phyloP scores from a whole-genome alignment of 192 early-diverging fungal species.

The Spizellomyces sp. region DNA sequence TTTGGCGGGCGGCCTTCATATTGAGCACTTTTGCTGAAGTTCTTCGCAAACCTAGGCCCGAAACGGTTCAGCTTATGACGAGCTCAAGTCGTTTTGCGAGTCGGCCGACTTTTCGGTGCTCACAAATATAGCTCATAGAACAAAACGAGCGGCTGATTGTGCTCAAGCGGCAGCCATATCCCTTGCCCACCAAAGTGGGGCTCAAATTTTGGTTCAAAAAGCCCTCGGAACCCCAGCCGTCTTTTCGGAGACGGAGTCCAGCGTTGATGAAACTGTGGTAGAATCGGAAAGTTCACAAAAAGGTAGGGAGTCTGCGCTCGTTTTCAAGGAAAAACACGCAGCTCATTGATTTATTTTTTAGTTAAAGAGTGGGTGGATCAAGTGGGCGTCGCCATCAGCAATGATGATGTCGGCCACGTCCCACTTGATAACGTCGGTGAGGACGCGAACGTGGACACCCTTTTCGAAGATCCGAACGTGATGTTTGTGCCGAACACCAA shows the following conservation, averaged over 20 bases:
- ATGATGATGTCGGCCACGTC: slow-evolving; percentile 1
- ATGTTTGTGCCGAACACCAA: slow-evolving; percentile 4
- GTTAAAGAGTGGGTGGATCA: slow-evolving; percentile 2
- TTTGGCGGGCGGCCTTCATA: not conserved
- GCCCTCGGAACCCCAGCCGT: not conserved
- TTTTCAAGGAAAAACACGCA: slow-evolving; percentile 6
- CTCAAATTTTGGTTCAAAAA: slow-evolving; percentile 2
- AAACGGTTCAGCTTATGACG: slow-evolving; percentile 1
- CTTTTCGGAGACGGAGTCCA: slow-evolving; percentile 1
- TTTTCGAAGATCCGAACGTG: slow-evolving; percentile 1
- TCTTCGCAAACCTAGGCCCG: not conserved
- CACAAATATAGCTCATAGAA: not conserved
- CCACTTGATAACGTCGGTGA: slow-evolving; percentile 1
- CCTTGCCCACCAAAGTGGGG: slow-evolving; percentile 4
- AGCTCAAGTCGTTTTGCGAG: slow-evolving; percentile 6
- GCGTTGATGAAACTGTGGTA: slow-evolving; percentile 2
- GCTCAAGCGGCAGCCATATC: slow-evolving; percentile 4
- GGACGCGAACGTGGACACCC: slow-evolving; percentile 1
- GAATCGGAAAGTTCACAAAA: slow-evolving; percentile 4
- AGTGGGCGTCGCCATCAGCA: not conserved
- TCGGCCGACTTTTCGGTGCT: slow-evolving; percentile 2
- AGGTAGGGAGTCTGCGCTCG: slow-evolving; percentile 6
- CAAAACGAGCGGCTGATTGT: slow-evolving; percentile 6
- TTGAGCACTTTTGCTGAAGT: slow-evolving; percentile 3
- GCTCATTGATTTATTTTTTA: slow-evolving; percentile 5